phyloP scores from a whole-genome alignment of 306 rosid genomes.

The Erythrophleum fordii region DNA sequence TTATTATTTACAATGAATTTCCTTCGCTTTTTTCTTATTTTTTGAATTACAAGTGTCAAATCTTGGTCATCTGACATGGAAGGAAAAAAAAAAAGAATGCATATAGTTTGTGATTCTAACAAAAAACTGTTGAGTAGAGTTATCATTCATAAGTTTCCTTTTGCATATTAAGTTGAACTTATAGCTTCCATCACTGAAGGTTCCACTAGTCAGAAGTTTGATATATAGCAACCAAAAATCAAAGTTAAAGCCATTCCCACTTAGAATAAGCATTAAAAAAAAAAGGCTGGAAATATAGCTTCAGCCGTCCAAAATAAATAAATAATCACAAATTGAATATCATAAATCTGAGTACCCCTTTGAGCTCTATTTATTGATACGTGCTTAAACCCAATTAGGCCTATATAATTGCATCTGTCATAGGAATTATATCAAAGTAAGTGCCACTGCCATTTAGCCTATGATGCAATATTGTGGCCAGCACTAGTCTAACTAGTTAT shows the following conservation, averaged over 20 bases:
- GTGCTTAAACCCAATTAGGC: too few relatives aligned
- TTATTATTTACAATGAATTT: too few relatives aligned
- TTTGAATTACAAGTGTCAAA: too few relatives aligned
- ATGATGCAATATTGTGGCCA: constrained; percentile 5
- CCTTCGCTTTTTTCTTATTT: too few relatives aligned
- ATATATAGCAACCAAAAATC: background rate
- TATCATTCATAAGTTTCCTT: too few relatives aligned
- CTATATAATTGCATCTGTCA: too few relatives aligned
- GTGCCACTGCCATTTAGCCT: background rate
- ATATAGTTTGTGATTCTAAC: too few relatives aligned
- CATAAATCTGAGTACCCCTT: constrained; percentile 9
- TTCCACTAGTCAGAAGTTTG: background rate
- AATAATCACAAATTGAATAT: constrained; percentile 5
- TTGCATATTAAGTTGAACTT: too few relatives aligned
- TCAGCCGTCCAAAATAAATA: constrained; percentile 5
- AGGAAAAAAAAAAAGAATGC: too few relatives aligned
- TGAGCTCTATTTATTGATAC: background rate
- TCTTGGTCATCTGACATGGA: too few relatives aligned
- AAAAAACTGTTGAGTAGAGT: too few relatives aligned
- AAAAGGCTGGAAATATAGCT: background rate
- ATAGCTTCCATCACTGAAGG: too few relatives aligned
- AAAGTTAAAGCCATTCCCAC: background rate
- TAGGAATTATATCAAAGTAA: constrained; percentile 23
- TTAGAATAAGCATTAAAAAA: background rate
- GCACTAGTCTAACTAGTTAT: constrained; percentile 34